A percentile compares a stretch with the other conserved stretches of the same genome.
phyloP scores from a whole-genome alignment of 805 yeast species.

The Zygoascus biomembranicola region DNA sequence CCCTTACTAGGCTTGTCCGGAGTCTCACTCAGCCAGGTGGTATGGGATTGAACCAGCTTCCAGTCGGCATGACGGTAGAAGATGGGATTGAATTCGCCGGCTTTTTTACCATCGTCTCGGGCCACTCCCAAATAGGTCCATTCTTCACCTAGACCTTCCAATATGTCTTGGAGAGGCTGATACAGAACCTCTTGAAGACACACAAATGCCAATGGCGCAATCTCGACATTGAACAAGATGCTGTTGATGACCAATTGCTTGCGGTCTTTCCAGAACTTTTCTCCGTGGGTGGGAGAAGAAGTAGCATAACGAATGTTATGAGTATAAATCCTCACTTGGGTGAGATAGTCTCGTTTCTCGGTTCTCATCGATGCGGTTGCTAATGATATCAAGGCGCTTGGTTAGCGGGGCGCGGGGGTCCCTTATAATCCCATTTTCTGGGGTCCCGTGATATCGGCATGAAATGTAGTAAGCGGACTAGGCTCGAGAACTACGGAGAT shows the following conservation, averaged over 20 bases:
- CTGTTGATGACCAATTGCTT: slow-evolving; percentile 32
- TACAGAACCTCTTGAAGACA: slow-evolving; percentile 42
- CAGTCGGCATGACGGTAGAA: slow-evolving; percentile 34
- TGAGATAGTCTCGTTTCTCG: neutral
- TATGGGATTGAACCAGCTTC: slow-evolving; percentile 31
- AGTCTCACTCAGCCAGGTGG: slow-evolving; percentile 47
- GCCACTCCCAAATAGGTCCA: slow-evolving; percentile 46
- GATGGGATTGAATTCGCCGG: slow-evolving; percentile 47
- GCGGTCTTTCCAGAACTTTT: slow-evolving; percentile 39
- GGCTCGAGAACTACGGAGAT: too few species aligned
- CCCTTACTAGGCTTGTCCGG: slow-evolving; percentile 46
- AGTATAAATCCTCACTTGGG: slow-evolving; percentile 15
- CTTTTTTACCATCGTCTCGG: slow-evolving; percentile 42
- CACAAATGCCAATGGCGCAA: slow-evolving; percentile 31
- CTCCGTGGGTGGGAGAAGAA: slow-evolving; percentile 25
- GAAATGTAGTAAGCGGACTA: too few species aligned
- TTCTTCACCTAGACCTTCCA: slow-evolving; percentile 25
- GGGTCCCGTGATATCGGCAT: too few species aligned
- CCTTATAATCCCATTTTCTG: too few species aligned
- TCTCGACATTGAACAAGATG: slow-evolving; percentile 30
- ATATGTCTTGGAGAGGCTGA: slow-evolving; percentile 40
- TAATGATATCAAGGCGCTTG: too few species aligned
- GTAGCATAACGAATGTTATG: slow-evolving; percentile 23
- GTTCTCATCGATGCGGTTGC: neutral
- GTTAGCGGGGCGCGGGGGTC: too few species aligned